Conservation (phyloP, 2,329 filamentous ascomycete species). For the Bretziella fagacearum region DNA sequence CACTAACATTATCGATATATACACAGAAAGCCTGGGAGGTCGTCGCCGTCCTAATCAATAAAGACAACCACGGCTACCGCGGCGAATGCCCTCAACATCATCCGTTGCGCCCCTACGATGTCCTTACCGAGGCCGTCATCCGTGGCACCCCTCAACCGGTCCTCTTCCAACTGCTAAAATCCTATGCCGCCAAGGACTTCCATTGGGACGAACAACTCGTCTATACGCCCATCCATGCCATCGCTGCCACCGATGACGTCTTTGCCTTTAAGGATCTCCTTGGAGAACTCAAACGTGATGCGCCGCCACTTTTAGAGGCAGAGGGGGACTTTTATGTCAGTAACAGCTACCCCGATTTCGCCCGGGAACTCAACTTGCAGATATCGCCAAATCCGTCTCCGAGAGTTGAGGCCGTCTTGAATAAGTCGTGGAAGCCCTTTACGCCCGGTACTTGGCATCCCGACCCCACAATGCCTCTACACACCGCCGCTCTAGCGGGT, state of each 20-base stretch:
- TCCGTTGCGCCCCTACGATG: background rate
- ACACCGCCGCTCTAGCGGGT: constrained; percentile 2
- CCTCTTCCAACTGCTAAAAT: background rate
- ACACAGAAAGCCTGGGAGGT: background rate
- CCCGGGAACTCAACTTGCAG: background rate
- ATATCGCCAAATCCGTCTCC: background rate
- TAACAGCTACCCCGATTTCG: background rate
- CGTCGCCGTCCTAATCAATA: background rate
- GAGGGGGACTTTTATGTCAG: background rate
- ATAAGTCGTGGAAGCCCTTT: background rate
- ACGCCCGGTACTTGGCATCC: background rate
- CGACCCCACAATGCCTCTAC: background rate
- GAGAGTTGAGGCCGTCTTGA: background rate
- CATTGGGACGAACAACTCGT: background rate
- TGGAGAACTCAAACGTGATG: background rate
- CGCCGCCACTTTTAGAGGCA: no score
- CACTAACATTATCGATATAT: no score
- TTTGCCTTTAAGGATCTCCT: background rate
- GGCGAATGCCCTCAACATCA: background rate
- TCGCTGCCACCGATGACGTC: background rate
- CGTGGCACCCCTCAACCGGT: background rate
- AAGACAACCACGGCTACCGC: background rate
- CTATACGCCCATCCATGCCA: background rate
- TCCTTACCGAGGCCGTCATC: background rate
- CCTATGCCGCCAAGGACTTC: background rate